phyloP scores from a whole-genome alignment of 768 basidiomycete species.

The Kwoniella bestiolae region DNA sequence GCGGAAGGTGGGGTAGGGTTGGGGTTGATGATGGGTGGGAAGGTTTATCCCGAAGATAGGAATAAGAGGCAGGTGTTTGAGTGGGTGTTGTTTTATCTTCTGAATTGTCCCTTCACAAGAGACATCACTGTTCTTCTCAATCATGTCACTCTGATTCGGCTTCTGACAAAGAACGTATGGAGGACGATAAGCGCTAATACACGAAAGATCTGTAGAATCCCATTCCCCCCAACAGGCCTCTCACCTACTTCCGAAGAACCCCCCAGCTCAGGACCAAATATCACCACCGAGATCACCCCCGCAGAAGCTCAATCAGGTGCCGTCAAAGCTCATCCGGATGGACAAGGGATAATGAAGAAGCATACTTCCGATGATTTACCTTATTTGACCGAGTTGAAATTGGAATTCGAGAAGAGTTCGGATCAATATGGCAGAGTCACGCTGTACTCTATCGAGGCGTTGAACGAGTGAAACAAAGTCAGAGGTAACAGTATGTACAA shows the following conservation, averaged over 20 bases:
- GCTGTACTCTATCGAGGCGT: conserved; percentile 50
- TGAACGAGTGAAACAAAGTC: conserved; percentile 30
- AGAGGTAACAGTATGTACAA: too few relatives aligned
- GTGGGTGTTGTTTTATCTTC: too few relatives aligned
- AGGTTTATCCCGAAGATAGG: conserved; percentile 53
- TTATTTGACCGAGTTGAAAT: conserved; percentile 48
- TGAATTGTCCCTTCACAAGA: too few relatives aligned
- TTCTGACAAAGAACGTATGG: too few relatives aligned
- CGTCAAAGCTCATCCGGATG: conserved; percentile 17
- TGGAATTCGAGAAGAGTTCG: conserved; percentile 55
- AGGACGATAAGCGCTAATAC: not conserved
- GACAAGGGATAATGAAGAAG: conserved; percentile 14
- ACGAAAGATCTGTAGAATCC: conserved; percentile 11
- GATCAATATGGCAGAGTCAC: conserved; percentile 54
- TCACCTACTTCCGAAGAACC: conserved; percentile 9
- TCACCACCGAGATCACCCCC: conserved; percentile 16
- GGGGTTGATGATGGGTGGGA: conserved; percentile 49
- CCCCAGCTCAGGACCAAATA: conserved; percentile 9
- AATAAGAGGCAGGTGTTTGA: conserved; percentile 50
- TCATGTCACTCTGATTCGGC: too few relatives aligned
- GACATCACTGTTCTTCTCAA: too few relatives aligned
- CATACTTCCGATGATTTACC: conserved; percentile 11
- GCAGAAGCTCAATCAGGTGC: conserved; percentile 16
- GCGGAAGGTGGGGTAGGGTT: conserved; percentile 29
- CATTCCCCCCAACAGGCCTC: conserved; percentile 18